Percentiles rank a stretch among this genome's conserved stretches.
Conservation (phyloP, 768 basidiomycete genomes). For the Mycena filopes region DNA sequence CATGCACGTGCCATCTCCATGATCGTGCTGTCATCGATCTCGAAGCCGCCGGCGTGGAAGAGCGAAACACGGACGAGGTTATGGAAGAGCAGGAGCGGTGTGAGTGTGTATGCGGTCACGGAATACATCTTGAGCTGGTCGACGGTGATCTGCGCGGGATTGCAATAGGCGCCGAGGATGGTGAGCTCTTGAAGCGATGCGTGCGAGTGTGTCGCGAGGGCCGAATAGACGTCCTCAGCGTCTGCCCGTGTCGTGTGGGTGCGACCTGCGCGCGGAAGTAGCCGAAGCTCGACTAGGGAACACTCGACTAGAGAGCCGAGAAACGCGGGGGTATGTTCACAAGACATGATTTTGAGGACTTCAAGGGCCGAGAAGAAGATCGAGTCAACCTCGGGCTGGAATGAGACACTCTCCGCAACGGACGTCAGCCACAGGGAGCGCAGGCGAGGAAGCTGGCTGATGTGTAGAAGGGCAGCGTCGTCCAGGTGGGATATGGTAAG, state of each 20-base stretch:
- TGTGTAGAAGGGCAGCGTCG: not conserved
- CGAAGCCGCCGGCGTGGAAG: conserved; percentile 1
- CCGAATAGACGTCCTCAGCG: conserved; percentile 1
- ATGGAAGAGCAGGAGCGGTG: conserved; percentile 1
- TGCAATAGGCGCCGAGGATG: not conserved
- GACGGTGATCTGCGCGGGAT: not conserved
- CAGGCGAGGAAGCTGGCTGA: conserved; percentile 6
- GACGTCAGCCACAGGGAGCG: not conserved
- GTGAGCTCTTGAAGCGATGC: not conserved
- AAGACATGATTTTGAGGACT: no score
- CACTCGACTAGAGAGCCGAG: not conserved
- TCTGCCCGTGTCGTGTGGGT: not conserved
- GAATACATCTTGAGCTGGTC: not conserved
- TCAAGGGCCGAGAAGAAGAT: not conserved
- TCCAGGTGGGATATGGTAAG: not conserved
- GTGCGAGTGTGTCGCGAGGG: not conserved
- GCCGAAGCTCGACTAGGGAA: not conserved
- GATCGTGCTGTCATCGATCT: not conserved
- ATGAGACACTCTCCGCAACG: not conserved
- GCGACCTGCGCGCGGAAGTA: not conserved
- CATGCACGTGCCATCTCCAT: not conserved
- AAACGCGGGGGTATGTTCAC: not conserved
- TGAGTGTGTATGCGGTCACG: not conserved
- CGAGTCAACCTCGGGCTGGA: not conserved
- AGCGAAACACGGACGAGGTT: not conserved